A percentile compares a stretch with the other conserved stretches of the same genome.
phyloP scores from a whole-genome alignment of 139 green algal genomes.

The Volvox reticuliferus region DNA sequence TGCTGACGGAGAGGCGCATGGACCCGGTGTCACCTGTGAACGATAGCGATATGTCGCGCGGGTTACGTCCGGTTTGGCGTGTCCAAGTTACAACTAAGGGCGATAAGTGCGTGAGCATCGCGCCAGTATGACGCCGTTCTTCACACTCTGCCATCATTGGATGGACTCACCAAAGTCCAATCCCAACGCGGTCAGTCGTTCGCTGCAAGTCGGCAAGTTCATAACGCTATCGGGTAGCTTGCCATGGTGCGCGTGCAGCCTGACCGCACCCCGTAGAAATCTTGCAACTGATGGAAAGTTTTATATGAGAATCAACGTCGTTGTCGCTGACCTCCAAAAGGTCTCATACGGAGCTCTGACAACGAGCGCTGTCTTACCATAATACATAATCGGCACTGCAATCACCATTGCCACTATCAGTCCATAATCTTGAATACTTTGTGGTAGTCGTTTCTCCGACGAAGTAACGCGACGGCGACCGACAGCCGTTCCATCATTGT shows the following conservation, averaged over 20 bases:
- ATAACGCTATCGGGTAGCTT: slow-evolving; percentile 27
- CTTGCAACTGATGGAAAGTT: background rate
- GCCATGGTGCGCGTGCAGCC: background rate
- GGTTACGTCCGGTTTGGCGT: no score
- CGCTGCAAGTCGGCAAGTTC: slow-evolving; percentile 45
- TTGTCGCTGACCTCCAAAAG: no score
- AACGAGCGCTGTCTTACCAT: background rate
- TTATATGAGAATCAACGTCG: no score
- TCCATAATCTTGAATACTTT: background rate
- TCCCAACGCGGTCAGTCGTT: slow-evolving; percentile 43
- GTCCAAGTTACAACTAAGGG: no score
- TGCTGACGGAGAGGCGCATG: slow-evolving; percentile 35
- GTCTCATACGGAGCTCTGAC: background rate
- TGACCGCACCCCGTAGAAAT: background rate
- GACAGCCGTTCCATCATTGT: background rate
- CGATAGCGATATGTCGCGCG: no score
- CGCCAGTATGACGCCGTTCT: no score
- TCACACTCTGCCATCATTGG: background rate
- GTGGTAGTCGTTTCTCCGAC: background rate
- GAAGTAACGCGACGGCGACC: background rate
- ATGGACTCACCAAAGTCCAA: slow-evolving; percentile 14
- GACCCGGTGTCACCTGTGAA: background rate
- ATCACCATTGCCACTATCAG: background rate
- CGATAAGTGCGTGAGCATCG: no score
- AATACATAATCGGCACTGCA: background rate